Conservation (phyloP, 208 protist species). For the Acanthamoeba healyi region DNA sequence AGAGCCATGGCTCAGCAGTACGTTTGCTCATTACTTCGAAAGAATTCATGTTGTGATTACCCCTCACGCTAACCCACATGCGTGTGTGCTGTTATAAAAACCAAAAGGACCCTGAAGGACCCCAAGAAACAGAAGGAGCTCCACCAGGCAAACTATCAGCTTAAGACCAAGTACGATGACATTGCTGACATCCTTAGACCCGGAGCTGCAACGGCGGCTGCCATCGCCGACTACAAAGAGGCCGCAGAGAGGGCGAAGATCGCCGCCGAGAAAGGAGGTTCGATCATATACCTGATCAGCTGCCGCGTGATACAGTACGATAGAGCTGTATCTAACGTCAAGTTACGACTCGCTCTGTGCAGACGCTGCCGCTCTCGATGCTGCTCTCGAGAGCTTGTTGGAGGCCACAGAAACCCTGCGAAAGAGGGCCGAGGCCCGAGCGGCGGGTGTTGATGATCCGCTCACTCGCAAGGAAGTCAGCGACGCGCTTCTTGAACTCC, state of each 20-base stretch:
- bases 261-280: constrained; percentile 19
- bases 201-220: constrained; percentile 6
- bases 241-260: neutral
- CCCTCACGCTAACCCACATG: no score
- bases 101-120: constrained; percentile 13
- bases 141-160: neutral
- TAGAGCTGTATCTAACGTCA: neutral
- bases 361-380: constrained; percentile 32
- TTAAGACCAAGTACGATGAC: neutral
- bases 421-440: neutral
- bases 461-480: neutral
- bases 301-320: neutral
- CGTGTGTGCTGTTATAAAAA: neutral
- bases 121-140: constrained; percentile 51
- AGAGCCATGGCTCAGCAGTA: neutral
- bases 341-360: neutral
- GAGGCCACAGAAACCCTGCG: neutral
- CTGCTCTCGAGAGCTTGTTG: neutral
- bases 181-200: constrained; percentile 50
- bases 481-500: constrained; percentile 11
- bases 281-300: neutral
- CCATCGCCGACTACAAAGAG: neutral
- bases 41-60: neutral
- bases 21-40: no score
- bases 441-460: constrained; percentile 13